Evolutionary conservation across 2,329 filamentous ascomycete species (phyloP).

Genomic region (Phialemonium atrogriseum): DNA sequence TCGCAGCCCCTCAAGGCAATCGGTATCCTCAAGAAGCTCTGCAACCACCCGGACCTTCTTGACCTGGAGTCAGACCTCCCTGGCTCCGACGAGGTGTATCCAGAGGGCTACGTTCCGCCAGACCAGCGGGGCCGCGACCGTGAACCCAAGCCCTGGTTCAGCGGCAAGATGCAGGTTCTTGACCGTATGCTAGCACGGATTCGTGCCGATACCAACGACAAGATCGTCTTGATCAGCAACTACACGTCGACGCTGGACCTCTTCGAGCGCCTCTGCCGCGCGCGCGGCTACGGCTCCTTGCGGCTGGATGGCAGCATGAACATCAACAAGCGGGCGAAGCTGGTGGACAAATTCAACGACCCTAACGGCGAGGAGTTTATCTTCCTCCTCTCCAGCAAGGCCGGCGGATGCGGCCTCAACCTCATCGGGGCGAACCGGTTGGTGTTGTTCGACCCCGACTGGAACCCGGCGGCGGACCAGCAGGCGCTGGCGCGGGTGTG

Average conservation of each 20-base stretch:
- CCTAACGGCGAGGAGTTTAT: conserved; percentile 84
- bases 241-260: conserved; percentile 95
- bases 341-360: conserved; percentile 97
- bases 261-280: conserved; percentile 83
- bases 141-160: conserved; percentile 92
- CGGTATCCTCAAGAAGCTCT: conserved; percentile 93
- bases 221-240: conserved; percentile 97
- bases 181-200: conserved; percentile 96
- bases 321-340: conserved; percentile 91
- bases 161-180: conserved; percentile 97
- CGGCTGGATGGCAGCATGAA: conserved; percentile 97
- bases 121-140: conserved; percentile 82
- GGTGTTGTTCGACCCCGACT: conserved; percentile 92
- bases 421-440: conserved; percentile 90
- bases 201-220: conserved; percentile 93
- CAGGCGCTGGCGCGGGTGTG: conserved; percentile 95
- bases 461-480: conserved; percentile 97
- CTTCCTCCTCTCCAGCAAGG: conserved; percentile 94
- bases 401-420: conserved; percentile 92
- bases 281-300: conserved; percentile 74
- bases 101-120: conserved; percentile 81
- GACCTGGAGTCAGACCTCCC: conserved; percentile 77
- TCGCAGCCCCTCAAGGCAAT: conserved; percentile 96
- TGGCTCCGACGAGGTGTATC: conserved; percentile 73
- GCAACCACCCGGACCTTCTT: conserved; percentile 93